Evolutionary conservation across 345 rosid species (phyloP).

Genomic region (Laguncularia racemosa): DNA sequence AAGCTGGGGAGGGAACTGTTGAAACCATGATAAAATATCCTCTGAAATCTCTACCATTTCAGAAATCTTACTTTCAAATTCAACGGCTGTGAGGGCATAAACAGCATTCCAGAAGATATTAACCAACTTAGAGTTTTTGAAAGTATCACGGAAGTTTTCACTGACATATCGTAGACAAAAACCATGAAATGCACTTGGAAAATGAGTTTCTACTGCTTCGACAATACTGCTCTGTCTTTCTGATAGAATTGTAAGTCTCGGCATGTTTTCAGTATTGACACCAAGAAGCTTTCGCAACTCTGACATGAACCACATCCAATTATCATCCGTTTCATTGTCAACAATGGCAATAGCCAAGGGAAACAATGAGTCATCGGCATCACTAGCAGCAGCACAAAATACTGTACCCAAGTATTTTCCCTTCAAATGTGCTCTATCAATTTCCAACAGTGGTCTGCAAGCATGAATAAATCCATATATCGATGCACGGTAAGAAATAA

Average conservation of each 20-base stretch:
- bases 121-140: slow-evolving; percentile 84
- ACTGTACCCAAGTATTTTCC: slow-evolving; percentile 88
- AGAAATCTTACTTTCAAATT: slow-evolving; percentile 66
- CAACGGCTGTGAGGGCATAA: slow-evolving; percentile 80
- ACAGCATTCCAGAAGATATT: slow-evolving; percentile 97
- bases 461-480: slow-evolving; percentile 87
- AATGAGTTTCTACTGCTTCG: slow-evolving; percentile 96
- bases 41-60: slow-evolving; percentile 94
- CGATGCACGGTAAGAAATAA: slow-evolving; percentile 79
- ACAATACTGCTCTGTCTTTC: slow-evolving; percentile 80
- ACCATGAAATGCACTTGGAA: slow-evolving; percentile 89
- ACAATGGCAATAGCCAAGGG: slow-evolving; percentile 90
- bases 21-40: slow-evolving; percentile 72
- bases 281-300: slow-evolving; percentile 96
- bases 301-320: slow-evolving; percentile 98
- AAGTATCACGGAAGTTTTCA: slow-evolving; percentile 88
- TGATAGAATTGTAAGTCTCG: slow-evolving; percentile 92
- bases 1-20: slow-evolving; percentile 25
- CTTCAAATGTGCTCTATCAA: slow-evolving; percentile 83
- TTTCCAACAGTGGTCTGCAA: slow-evolving; percentile 91
- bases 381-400: slow-evolving; percentile 92
- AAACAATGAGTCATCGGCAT: slow-evolving; percentile 79
- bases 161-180: slow-evolving; percentile 87
- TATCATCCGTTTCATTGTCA: slow-evolving; percentile 74
- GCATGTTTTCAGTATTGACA: slow-evolving; percentile 87